Evolutionary conservation across 768 basidiomycete species (phyloP).

Genomic region (Pleurotus tuoliensis): DNA sequence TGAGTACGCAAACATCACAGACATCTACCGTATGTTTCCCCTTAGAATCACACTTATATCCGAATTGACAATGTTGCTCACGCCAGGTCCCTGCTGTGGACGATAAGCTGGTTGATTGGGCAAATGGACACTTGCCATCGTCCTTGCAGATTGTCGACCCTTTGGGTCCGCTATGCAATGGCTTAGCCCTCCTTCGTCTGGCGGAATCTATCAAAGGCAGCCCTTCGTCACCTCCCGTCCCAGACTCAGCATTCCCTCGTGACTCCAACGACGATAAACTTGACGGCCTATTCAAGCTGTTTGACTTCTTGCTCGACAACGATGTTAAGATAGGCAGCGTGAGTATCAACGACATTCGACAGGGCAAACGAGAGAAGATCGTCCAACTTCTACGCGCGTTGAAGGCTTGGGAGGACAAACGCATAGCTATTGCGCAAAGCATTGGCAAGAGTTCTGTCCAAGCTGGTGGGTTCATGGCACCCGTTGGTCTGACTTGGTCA

Average conservation of each 20-base stretch:
- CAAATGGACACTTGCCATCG: constrained; percentile 77
- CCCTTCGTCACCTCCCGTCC: constrained; percentile 64
- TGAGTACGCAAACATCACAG: constrained; percentile 25
- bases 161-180: constrained; percentile 47
- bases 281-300: constrained; percentile 82
- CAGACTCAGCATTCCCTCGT: constrained; percentile 74
- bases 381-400: constrained; percentile 73
- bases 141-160: constrained; percentile 53
- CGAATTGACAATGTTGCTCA: constrained; percentile 2
- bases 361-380: constrained; percentile 79
- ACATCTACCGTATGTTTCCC: constrained; percentile 19
- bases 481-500: constrained; percentile 13
- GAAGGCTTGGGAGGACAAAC: constrained; percentile 78
- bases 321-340: constrained; percentile 90
- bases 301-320: constrained; percentile 90
- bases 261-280: constrained; percentile 72
- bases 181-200: constrained; percentile 78
- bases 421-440: constrained; percentile 49
- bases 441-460: constrained; percentile 39
- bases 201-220: constrained; percentile 77
- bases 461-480: constrained; percentile 32
- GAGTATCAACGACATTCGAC: constrained; percentile 89
- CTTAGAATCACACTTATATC: neutral
- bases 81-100: constrained; percentile 33
- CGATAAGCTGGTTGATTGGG: constrained; percentile 74